Percentiles rank a stretch among this genome's conserved stretches.
These are phyloP conservation scores for Vaccinium corymbosum DNA, from an alignment of 148 eudicot genomes.

Conservation along the genomic window DNA sequence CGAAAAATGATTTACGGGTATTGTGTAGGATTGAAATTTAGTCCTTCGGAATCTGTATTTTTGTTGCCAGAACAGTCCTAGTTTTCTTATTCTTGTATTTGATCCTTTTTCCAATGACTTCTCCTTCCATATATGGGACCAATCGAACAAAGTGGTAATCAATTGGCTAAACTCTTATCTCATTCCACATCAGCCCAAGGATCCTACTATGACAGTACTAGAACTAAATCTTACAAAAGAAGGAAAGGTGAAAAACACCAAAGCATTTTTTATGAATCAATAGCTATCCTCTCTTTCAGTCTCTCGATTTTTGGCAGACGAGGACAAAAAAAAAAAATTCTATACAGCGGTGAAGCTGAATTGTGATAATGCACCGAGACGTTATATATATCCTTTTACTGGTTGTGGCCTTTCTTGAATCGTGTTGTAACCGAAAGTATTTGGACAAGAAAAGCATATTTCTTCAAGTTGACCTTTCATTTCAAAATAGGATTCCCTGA, in stretches of 20 bases:
- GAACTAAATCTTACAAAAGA: not conserved
- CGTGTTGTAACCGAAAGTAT: not conserved
- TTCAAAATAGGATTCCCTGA: not conserved
- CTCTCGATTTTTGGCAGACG: not conserved
- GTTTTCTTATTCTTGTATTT: not conserved
- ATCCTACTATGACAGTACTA: constrained; percentile 11
- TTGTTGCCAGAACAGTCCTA: not conserved
- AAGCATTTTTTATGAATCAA: not conserved
- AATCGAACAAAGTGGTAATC: constrained; percentile 16
- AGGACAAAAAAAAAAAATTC: not conserved
- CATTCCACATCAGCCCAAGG: constrained; percentile 24
- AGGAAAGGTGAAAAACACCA: not conserved
- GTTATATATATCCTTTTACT: not conserved
- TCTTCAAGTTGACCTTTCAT: not conserved
- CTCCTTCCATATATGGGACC: not conserved
- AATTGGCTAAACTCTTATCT: constrained; percentile 28
- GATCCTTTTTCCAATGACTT: not conserved
- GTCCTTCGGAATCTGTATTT: not conserved
- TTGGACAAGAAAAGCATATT: not conserved
- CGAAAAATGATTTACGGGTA: not conserved
- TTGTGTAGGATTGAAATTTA: not conserved
- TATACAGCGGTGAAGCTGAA: not conserved
- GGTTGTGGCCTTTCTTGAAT: not conserved
- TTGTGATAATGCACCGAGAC: not conserved
- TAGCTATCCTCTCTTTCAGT: not conserved